Conservation (phyloP, 176 grass and related monocot species). For the Secale cereale region DNA sequence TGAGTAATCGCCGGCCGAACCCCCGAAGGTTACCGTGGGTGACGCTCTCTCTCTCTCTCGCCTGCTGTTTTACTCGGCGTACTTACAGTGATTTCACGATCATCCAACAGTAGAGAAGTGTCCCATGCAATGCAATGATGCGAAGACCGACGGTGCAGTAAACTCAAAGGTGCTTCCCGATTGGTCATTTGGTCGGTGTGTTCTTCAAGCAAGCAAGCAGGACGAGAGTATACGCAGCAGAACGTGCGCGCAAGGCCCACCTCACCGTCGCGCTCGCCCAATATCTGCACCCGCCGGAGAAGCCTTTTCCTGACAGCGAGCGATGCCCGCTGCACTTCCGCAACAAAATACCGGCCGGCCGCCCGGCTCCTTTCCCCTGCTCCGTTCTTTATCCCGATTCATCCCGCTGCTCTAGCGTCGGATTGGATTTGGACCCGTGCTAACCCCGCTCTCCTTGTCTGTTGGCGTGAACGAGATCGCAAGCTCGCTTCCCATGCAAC, state of each 20-base stretch:
- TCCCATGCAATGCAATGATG: not conserved
- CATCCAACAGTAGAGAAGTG: not conserved
- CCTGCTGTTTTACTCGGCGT: not conserved
- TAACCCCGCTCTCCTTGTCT: not conserved
- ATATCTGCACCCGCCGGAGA: not conserved
- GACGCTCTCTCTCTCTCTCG: too few relatives aligned
- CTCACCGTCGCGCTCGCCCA: not conserved
- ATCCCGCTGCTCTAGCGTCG: not conserved
- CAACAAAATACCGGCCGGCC: not conserved
- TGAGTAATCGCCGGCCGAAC: too few relatives aligned
- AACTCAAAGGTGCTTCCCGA: not conserved
- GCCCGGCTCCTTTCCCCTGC: too few relatives aligned
- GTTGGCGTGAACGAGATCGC: not conserved
- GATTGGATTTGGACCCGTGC: slow-evolving; percentile 21
- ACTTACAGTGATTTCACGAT: not conserved
- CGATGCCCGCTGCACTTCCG: not conserved
- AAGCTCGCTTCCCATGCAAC: not conserved
- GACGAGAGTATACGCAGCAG: too few relatives aligned
- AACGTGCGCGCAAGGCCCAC: too few relatives aligned
- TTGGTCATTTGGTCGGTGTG: slow-evolving; percentile 14
- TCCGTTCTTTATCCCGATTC: not conserved
- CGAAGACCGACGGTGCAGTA: not conserved
- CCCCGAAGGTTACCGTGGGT: not conserved
- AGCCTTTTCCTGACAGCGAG: slow-evolving; percentile 20
- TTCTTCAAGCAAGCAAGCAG: slow-evolving; percentile 16